A percentile compares a stretch with the other conserved stretches of the same genome.
Conservation (phyloP, 208 protist genomes). For the Blechomonas ayalai region DNA sequence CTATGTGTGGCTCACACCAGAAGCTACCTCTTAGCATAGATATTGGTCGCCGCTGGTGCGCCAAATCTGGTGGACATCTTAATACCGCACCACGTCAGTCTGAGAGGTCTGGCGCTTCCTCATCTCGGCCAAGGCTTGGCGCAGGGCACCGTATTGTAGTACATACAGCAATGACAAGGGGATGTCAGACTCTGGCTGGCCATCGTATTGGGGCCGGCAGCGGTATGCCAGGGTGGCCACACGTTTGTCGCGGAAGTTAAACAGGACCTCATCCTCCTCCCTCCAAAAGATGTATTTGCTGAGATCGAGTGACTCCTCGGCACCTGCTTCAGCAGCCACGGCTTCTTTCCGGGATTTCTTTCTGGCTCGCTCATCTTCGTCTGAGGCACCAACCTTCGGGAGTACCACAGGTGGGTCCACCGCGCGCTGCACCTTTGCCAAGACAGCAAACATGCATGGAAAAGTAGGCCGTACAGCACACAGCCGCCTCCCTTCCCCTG, state of each 20-base stretch:
- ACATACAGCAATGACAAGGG: slow-evolving; percentile 79
- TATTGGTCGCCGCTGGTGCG: too few relatives aligned
- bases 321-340: neutral
- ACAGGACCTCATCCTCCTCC: slow-evolving; percentile 78
- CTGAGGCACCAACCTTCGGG: neutral
- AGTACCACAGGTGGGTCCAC: slow-evolving; percentile 37
- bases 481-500: neutral
- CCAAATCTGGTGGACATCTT: neutral
- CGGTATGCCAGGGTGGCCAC: slow-evolving; percentile 73
- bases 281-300: slow-evolving; percentile 78
- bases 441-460: slow-evolving; percentile 69
- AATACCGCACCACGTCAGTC: slow-evolving; percentile 48
- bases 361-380: slow-evolving; percentile 1
- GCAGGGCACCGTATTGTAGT: slow-evolving; percentile 41
- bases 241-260: slow-evolving; percentile 71
- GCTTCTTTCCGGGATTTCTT: slow-evolving; percentile 5
- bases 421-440: slow-evolving; percentile 84
- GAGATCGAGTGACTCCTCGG: slow-evolving; percentile 33
- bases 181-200: slow-evolving; percentile 72
- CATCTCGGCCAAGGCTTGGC: slow-evolving; percentile 70
- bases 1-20: too few relatives aligned
- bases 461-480: slow-evolving; percentile 29
- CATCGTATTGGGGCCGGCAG: slow-evolving; percentile 79
- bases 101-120: slow-evolving; percentile 38
- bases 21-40: too few relatives aligned